Percentiles rank a stretch among this genome's conserved stretches.
Conservation (phyloP, 2,329 filamentous ascomycete species). For the Ceratocystiopsis brevicomis region DNA sequence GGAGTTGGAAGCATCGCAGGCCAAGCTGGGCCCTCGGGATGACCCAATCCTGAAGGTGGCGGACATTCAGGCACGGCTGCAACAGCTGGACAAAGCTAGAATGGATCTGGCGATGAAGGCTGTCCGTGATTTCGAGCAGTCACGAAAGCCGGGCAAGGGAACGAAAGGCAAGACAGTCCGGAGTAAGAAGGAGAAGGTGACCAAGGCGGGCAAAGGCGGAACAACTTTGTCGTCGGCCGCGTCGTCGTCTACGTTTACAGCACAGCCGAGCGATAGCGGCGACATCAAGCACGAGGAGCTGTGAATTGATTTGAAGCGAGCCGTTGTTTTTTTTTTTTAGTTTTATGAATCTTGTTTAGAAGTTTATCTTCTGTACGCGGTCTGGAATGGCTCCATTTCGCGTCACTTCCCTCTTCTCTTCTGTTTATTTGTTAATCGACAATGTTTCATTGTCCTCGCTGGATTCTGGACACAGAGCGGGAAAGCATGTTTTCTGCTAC, state of each 20-base stretch:
- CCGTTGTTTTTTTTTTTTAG: background rate
- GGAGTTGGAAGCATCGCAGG: slow-evolving; percentile 50
- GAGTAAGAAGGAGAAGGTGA: slow-evolving; percentile 16
- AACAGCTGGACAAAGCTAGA: slow-evolving; percentile 51
- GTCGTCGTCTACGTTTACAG: background rate
- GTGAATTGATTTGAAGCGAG: slow-evolving; percentile 3
- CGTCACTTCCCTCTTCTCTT: too few species aligned
- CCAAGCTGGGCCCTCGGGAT: slow-evolving; percentile 47
- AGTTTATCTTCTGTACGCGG: too few species aligned
- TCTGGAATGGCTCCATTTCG: too few species aligned
- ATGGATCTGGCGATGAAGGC: slow-evolving; percentile 54
- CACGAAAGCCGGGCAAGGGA: slow-evolving; percentile 10
- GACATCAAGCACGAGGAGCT: slow-evolving; percentile 17
- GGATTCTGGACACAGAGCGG: too few species aligned
- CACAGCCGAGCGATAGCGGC: slow-evolving; percentile 8
- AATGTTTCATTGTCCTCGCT: too few species aligned
- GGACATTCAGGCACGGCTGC: slow-evolving; percentile 50
- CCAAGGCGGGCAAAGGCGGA: slow-evolving; percentile 10
- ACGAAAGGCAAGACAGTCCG: slow-evolving; percentile 12
- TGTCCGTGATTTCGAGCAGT: slow-evolving; percentile 34
- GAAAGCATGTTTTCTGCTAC: too few species aligned
- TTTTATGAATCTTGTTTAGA: background rate
- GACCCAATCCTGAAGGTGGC: slow-evolving; percentile 57
- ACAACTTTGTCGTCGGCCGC: slow-evolving; percentile 16
- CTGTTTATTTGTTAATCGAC: too few species aligned